Evolutionary conservation across 805 yeast genomes (phyloP).

Genomic region (Wilhelminamyces savonicus): DNA sequence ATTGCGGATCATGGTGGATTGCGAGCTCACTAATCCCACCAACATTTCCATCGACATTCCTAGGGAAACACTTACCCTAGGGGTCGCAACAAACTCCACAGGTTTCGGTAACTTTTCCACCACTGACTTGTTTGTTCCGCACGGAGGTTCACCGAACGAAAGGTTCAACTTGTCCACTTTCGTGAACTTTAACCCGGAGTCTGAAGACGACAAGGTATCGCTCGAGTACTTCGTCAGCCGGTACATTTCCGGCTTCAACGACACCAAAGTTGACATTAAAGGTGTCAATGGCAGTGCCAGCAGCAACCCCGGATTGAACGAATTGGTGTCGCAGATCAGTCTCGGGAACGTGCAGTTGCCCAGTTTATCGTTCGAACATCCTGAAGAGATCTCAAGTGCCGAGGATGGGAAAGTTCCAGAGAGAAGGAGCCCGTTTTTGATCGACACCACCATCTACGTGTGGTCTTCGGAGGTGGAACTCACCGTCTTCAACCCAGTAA

Average conservation of each 20-base stretch:
- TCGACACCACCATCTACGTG: conserved; percentile 48
- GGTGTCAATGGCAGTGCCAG: conserved; percentile 18
- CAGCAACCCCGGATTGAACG: conserved; percentile 5
- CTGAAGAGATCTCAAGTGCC: conserved; percentile 15
- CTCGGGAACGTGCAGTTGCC: conserved; percentile 15
- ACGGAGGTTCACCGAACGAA: too few relatives aligned
- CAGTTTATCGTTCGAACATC: conserved; percentile 1
- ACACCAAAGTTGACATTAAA: conserved; percentile 19
- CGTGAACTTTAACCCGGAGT: conserved; percentile 10
- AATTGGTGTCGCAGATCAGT: conserved; percentile 12
- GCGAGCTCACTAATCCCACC: conserved; percentile 29
- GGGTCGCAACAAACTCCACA: conserved; percentile 25
- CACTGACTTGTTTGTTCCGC: conserved; percentile 12
- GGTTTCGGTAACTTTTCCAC: conserved; percentile 24
- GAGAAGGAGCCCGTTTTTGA: conserved; percentile 32
- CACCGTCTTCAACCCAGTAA: conserved; percentile 48
- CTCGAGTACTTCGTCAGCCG: conserved; percentile 31
- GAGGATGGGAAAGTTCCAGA: conserved; percentile 9
- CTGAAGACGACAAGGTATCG: conserved; percentile 1
- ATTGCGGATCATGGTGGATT: conserved; percentile 20
- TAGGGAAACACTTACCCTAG: conserved; percentile 15
- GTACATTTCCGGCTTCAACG: conserved; percentile 29
- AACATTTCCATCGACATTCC: conserved; percentile 16
- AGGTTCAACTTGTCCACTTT: conserved; percentile 12
- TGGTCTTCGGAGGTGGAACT: conserved; percentile 50